These are phyloP conservation scores for Citrus australasica DNA, from an alignment of 345 rosid genomes.

Conservation along the genomic window DNA sequence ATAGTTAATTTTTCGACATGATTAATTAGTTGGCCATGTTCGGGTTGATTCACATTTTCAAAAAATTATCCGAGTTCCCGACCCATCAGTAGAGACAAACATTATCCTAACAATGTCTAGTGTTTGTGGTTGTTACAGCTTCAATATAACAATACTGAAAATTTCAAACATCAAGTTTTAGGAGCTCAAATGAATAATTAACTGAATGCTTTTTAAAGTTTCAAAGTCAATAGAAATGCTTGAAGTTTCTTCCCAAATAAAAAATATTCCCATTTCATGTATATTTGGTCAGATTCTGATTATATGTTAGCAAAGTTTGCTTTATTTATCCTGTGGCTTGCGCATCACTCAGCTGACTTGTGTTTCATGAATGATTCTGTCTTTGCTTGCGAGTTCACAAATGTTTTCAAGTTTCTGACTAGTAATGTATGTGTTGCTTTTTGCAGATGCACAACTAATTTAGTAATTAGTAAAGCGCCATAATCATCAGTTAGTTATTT, in stretches of 20 bases:
- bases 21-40: too few species aligned
- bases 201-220: background rate
- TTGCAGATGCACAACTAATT: background rate
- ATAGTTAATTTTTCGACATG: too few species aligned
- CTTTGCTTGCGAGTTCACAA: conserved; percentile 1
- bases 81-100: background rate
- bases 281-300: background rate
- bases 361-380: background rate
- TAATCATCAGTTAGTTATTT: background rate
- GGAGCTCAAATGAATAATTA: background rate
- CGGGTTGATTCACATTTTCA: too few species aligned
- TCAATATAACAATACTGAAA: background rate
- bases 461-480: background rate
- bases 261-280: background rate
- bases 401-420: background rate
- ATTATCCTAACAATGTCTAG: background rate
- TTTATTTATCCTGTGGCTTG: background rate
- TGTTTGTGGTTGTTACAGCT: background rate
- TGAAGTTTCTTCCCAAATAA: background rate
- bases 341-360: background rate
- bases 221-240: background rate
- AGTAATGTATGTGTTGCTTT: background rate
- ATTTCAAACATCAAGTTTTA: background rate
- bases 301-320: background rate
- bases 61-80: too few species aligned